A percentile compares a stretch with the other conserved stretches of the same genome.
Evolutionary conservation across 805 yeast species (phyloP).

Genomic region (Candida loeiensis): DNA sequence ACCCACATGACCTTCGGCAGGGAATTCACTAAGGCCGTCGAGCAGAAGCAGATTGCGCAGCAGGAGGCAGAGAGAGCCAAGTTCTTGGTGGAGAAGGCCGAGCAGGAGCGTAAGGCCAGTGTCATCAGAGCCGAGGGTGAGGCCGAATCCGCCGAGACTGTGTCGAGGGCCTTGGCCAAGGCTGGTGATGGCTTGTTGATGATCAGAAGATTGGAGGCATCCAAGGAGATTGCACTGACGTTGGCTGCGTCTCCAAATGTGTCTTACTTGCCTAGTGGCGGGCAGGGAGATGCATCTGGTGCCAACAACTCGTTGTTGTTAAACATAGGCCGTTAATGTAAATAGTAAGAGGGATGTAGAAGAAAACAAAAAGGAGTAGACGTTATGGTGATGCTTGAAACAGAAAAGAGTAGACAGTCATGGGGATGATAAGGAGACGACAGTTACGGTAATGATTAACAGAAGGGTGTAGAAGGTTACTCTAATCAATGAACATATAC

Average conservation of each 20-base stretch:
- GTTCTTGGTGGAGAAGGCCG: slow-evolving; percentile 85
- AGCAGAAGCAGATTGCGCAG: slow-evolving; percentile 98
- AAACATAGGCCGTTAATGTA: slow-evolving; percentile 59
- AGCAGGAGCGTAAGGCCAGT: slow-evolving; percentile 93
- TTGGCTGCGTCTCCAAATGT: slow-evolving; percentile 80
- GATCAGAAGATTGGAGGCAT: slow-evolving; percentile 94
- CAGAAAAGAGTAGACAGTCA: too few species aligned
- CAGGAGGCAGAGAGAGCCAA: slow-evolving; percentile 98
- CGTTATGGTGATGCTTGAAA: too few species aligned
- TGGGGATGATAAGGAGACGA: background rate
- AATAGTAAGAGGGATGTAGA: background rate
- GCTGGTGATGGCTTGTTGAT: slow-evolving; percentile 94
- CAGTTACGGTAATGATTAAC: too few species aligned
- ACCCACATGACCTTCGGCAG: slow-evolving; percentile 96
- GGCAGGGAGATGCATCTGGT: slow-evolving; percentile 31
- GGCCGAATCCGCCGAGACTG: slow-evolving; percentile 96
- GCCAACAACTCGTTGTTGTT: slow-evolving; percentile 55
- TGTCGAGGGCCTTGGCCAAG: slow-evolving; percentile 86
- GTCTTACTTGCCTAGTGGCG: slow-evolving; percentile 75
- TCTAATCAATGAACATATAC: too few species aligned
- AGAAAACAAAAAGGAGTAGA: background rate
- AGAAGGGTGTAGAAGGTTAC: too few species aligned
- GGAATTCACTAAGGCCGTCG: slow-evolving; percentile 97
- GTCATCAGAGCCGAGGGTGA: slow-evolving; percentile 98
- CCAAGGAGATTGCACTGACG: slow-evolving; percentile 90